Evolutionary conservation across 2,329 filamentous ascomycete genomes (phyloP).

Genomic region (Pseudogymnoascus sp.): DNA sequence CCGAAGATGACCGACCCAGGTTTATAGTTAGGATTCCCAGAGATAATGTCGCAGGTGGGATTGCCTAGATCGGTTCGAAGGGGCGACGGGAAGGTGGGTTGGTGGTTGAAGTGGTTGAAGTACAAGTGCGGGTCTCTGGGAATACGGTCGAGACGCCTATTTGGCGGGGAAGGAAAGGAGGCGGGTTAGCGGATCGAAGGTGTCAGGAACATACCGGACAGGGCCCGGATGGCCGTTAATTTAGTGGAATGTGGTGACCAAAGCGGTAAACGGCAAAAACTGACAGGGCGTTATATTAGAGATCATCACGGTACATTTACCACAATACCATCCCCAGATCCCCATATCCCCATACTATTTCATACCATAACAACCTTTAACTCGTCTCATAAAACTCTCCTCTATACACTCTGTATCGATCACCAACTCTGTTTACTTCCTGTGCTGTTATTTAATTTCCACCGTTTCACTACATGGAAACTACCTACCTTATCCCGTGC

Average conservation of each 20-base stretch:
- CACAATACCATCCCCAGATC: neutral
- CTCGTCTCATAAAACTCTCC: neutral
- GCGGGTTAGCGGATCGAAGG: neutral
- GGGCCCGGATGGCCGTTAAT: neutral
- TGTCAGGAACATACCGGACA: neutral
- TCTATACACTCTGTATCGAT: neutral
- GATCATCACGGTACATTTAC: neutral
- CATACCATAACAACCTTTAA: neutral
- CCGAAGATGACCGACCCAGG: neutral
- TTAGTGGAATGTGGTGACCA: neutral
- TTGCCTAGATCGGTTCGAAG: neutral
- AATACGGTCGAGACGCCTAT: conserved; percentile 5
- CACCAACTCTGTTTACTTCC: neutral
- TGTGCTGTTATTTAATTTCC: neutral
- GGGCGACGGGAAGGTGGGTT: neutral
- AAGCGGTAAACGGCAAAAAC: neutral
- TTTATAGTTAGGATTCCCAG: neutral
- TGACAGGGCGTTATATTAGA: neutral
- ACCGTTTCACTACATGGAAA: neutral
- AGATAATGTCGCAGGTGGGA: neutral
- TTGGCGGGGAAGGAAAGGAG: conserved; percentile 4
- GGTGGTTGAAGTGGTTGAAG: neutral
- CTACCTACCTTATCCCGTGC: neutral
- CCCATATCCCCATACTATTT: neutral
- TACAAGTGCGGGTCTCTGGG: neutral